These are phyloP conservation scores for Zarea fungicola DNA, from an alignment of 2,329 filamentous ascomycete species.

Conservation along the genomic window DNA sequence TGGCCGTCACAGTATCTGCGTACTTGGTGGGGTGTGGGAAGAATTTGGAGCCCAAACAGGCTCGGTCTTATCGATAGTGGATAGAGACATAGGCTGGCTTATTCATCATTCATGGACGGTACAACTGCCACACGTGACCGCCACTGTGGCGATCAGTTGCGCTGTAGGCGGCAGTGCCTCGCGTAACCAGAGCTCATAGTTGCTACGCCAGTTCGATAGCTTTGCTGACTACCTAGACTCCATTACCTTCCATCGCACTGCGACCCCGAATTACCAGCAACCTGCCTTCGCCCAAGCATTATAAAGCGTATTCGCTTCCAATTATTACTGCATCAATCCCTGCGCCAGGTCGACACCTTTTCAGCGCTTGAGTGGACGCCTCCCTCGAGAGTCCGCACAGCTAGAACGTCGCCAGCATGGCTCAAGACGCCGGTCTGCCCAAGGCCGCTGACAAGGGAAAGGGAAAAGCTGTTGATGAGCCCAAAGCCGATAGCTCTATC, in stretches of 20 bases:
- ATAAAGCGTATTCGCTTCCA: background rate
- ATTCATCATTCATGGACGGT: background rate
- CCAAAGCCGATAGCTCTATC: slow-evolving; percentile 63
- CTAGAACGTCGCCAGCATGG: slow-evolving; percentile 58
- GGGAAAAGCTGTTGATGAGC: slow-evolving; percentile 75
- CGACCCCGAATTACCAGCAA: background rate
- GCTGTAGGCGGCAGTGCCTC: slow-evolving; percentile 40
- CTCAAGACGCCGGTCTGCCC: slow-evolving; percentile 84
- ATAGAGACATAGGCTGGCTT: slow-evolving; percentile 11
- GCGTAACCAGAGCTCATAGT: slow-evolving; percentile 37
- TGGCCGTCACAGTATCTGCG: too few relatives aligned
- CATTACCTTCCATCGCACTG: slow-evolving; percentile 32
- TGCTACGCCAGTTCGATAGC: slow-evolving; percentile 24
- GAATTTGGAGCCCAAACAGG: slow-evolving; percentile 24
- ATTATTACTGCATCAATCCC: background rate
- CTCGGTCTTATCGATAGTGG: slow-evolving; percentile 18
- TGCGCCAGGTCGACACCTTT: background rate
- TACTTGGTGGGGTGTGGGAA: slow-evolving; percentile 18
- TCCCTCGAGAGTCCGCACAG: slow-evolving; percentile 16
- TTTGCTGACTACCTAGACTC: slow-evolving; percentile 33
- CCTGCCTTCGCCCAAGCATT: background rate
- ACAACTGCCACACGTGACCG: slow-evolving; percentile 27
- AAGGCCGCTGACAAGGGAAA: slow-evolving; percentile 91
- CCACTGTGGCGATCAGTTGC: slow-evolving; percentile 22
- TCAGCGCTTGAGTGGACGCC: background rate